Evolutionary conservation across 192 early-diverging fungal genomes (phyloP).

Genomic region (Paraglomus brasilianum): DNA sequence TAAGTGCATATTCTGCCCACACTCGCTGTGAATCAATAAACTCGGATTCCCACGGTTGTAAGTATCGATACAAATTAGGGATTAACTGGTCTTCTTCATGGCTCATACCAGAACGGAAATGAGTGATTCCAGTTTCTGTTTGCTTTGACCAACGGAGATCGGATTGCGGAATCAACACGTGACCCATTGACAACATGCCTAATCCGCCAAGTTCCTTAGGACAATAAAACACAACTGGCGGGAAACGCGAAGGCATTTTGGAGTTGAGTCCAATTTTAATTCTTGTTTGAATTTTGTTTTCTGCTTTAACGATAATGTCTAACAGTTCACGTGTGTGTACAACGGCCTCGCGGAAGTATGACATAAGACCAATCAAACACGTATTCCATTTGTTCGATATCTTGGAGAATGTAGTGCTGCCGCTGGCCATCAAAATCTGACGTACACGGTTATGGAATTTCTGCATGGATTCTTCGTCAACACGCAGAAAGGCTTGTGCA

Average conservation of each 20-base stretch:
- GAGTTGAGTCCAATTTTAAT: slow-evolving; percentile 99
- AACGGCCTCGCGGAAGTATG: slow-evolving; percentile 97
- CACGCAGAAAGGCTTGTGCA: slow-evolving; percentile 95
- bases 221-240: slow-evolving; percentile 83
- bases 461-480: slow-evolving; percentile 90
- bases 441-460: slow-evolving; percentile 95
- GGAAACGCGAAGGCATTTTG: slow-evolving; percentile 98
- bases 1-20: slow-evolving; percentile 98
- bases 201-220: slow-evolving; percentile 75
- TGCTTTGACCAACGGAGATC: slow-evolving; percentile 96
- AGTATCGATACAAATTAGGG: slow-evolving; percentile 96
- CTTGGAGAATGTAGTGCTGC: slow-evolving; percentile 97
- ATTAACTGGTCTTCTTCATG: slow-evolving; percentile 97
- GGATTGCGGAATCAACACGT: slow-evolving; percentile 96
- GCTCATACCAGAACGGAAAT: slow-evolving; percentile 98
- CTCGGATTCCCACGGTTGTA: slow-evolving; percentile 99
- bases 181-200: slow-evolving; percentile 99
- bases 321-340: slow-evolving; percentile 96
- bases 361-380: slow-evolving; percentile 93
- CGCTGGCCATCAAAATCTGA: slow-evolving; percentile 97
- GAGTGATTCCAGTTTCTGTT: slow-evolving; percentile 94
- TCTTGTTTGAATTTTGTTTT: slow-evolving; percentile 99
- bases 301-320: slow-evolving; percentile 95
- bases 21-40: slow-evolving; percentile 98
- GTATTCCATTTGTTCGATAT: slow-evolving; percentile 96